Base-by-base conservation (phyloP, 169 alveolate genomes). In the Plasmodium vivax region DNA sequence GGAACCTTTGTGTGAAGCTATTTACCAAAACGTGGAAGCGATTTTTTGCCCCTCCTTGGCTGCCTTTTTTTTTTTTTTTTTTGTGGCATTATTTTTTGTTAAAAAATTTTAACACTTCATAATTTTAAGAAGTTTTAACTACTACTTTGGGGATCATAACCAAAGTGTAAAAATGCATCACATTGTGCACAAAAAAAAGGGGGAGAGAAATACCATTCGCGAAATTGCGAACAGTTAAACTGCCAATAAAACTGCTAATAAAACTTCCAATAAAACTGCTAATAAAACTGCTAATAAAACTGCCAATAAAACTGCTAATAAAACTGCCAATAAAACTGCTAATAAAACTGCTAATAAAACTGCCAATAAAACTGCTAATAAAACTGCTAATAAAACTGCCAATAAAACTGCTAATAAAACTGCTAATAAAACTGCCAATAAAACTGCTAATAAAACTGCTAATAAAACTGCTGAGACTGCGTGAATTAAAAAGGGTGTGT, bases 161-260 rank as follows among this genome's bases (percentile, higher is more conserved):
- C 54, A 84, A 71, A 71, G 38, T n/a, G 54, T 84, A 84, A 58
- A 68, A 77, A 77, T 77, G 58, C 38, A 77, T 43, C 58, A 77
- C 58, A 77, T 77, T 77, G 51, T 77, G 30, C 43, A 77, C 71
- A 77, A 36, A 77, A 77, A 77, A 77, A 38, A 75, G 2, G 38
- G 12, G 77, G 41, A 68, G n/a, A 68, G 32, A 68, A 68, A 68
- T 68, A 30, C 77, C 0, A 10, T 23, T 68, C 77, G 38, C 38
- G 77, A 68, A 68, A 68, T 19, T 68, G 38, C 14, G 77, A 62
- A 62, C 36, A 68, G n/a, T 68, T 68, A 68, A 68, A 23, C 58
- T 47, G 58, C 10, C 12, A 47, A 6, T 6, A 5, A 38, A n/a
- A n/a, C n/a, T n/a, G n/a, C n/a, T n/a, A n/a, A n/a, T n/a, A n/a